Conservation (phyloP, 179 eudicot species). For the Monotropa hypopitys region DNA sequence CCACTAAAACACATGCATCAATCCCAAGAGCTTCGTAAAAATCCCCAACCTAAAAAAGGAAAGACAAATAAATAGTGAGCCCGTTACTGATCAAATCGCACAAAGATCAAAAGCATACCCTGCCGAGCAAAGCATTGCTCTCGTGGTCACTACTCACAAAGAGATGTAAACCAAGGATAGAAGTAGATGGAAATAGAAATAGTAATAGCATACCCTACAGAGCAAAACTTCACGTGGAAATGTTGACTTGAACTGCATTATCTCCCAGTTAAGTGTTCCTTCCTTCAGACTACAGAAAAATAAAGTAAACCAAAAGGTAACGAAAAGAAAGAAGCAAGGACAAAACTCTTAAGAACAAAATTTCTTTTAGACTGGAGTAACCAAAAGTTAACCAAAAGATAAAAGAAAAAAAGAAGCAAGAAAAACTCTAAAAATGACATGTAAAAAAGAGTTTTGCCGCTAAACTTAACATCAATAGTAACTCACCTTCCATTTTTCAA, state of each 20-base stretch:
- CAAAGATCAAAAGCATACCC: neutral
- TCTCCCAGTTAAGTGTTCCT: slow-evolving; percentile 89
- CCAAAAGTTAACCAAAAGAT: neutral
- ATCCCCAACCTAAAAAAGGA: slow-evolving; percentile 64
- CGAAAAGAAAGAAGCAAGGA: neutral
- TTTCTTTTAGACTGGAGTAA: neutral
- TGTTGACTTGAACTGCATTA: slow-evolving; percentile 82
- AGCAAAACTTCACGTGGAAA: slow-evolving; percentile 96
- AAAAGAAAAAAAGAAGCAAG: neutral
- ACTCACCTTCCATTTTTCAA: slow-evolving; percentile 76
- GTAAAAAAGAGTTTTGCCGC: neutral
- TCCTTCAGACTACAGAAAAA: slow-evolving; percentile 61
- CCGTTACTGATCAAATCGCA: neutral
- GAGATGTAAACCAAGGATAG: slow-evolving; percentile 3
- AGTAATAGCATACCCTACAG: slow-evolving; percentile 61
- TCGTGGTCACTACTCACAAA: no score
- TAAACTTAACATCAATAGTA: neutral
- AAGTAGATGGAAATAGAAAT: neutral
- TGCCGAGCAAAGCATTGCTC: no score
- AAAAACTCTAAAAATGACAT: neutral
- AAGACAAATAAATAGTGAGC: neutral
- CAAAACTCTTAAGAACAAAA: neutral
- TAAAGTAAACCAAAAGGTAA: neutral
- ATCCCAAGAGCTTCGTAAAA: slow-evolving; percentile 94
- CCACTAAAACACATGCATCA: slow-evolving; percentile 94